phyloP scores from a whole-genome alignment of 176 grass and related monocot genomes.

The Triticum monococcum region DNA sequence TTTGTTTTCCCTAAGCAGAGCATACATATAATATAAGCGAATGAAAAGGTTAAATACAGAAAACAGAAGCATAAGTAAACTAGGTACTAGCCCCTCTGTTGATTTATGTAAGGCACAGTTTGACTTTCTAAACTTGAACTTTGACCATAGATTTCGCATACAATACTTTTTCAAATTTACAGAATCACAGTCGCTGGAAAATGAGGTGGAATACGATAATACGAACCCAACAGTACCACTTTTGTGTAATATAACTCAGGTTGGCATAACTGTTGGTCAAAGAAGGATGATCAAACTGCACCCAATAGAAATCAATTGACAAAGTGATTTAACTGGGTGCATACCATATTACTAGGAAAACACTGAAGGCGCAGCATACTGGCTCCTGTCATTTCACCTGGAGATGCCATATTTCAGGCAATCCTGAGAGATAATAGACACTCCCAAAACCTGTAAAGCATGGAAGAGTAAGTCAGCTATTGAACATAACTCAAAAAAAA shows the following conservation, averaged over 20 bases:
- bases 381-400: constrained; percentile 34
- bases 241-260: not conserved
- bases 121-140: not conserved
- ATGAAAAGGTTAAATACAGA: constrained; percentile 4
- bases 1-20: constrained; percentile 35
- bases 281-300: not conserved
- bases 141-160: not conserved
- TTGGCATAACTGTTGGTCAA: not conserved
- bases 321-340: not conserved
- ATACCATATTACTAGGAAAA: constrained; percentile 51
- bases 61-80: not conserved
- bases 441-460: constrained; percentile 21
- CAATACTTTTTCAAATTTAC: not conserved
- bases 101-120: not conserved
- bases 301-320: not conserved
- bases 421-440: not conserved
- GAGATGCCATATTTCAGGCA: constrained; percentile 34
- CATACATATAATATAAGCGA: not conserved
- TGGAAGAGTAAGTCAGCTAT: not conserved
- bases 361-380: constrained; percentile 38
- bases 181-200: not conserved
- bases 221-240: not conserved
- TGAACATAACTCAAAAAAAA: not conserved
- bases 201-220: not conserved
- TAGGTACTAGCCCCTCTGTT: not conserved